Evolutionary conservation across 108 stramenopile genomes (phyloP).

Genomic region (Nannochloropsis salina): DNA sequence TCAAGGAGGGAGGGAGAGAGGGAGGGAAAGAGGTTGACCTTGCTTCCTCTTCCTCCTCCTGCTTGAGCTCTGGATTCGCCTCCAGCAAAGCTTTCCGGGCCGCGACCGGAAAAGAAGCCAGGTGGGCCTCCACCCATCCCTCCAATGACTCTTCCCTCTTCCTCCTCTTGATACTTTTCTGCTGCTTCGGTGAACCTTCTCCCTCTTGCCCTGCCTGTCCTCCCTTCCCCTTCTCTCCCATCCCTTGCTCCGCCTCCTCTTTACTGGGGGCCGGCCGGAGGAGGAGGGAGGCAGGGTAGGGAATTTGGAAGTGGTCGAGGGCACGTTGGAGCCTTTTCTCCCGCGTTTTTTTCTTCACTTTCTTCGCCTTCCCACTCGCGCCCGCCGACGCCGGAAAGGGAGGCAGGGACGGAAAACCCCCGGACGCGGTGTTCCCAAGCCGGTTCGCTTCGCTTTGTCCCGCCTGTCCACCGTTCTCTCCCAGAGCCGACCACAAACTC

Average conservation of each 20-base stretch:
- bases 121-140: background rate
- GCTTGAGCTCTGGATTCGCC: background rate
- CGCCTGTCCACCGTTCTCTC: no score
- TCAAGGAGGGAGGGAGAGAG: background rate
- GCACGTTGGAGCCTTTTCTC: background rate
- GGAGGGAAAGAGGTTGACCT: background rate
- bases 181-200: background rate
- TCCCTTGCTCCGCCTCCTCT: background rate
- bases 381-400: background rate
- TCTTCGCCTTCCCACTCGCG: background rate
- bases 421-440: no score
- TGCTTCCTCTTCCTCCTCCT: background rate
- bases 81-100: background rate
- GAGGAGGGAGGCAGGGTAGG: background rate
- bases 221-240: background rate
- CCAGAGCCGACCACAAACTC: no score
- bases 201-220: background rate
- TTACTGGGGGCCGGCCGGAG: background rate
- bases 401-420: background rate
- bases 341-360: background rate
- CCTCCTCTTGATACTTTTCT: background rate
- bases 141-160: background rate
- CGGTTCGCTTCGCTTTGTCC: no score
- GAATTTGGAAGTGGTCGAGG: background rate
- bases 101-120: background rate